These are phyloP conservation scores for Sclerotinia glacialis DNA, from an alignment of 2,329 filamentous ascomycete genomes.

Conservation along the genomic window DNA sequence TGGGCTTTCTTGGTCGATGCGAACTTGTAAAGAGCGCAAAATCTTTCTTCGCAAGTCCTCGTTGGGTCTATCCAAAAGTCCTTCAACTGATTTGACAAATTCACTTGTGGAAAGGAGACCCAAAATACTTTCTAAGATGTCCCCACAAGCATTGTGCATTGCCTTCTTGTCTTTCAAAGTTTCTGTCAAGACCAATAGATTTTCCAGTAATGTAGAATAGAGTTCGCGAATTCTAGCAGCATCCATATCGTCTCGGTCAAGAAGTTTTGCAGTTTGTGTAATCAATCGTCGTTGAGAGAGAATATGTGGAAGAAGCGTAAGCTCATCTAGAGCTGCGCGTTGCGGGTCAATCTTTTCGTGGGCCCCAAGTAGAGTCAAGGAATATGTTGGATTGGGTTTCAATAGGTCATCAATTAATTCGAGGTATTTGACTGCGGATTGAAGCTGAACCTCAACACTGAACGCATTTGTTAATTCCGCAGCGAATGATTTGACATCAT, in stretches of 20 bases:
- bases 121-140: constrained; percentile 75
- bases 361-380: constrained; percentile 67
- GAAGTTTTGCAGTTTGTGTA: constrained; percentile 53
- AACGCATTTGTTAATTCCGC: constrained; percentile 72
- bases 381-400: constrained; percentile 69
- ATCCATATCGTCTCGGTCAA: constrained; percentile 63
- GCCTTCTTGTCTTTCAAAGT: constrained; percentile 55
- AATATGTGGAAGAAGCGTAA: constrained; percentile 56
- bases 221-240: constrained; percentile 63
- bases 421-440: constrained; percentile 74
- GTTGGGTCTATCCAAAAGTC: constrained; percentile 72
- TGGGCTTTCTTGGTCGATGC: constrained; percentile 70
- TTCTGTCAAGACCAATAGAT: constrained; percentile 64
- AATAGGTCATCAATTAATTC: constrained; percentile 73
- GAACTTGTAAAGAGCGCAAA: constrained; percentile 73
- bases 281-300: constrained; percentile 57
- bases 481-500: constrained; percentile 71
- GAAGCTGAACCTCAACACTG: constrained; percentile 70
- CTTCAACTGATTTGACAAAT: constrained; percentile 84
- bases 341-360: constrained; percentile 50
- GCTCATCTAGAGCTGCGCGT: constrained; percentile 52
- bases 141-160: constrained; percentile 59
- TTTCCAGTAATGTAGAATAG: constrained; percentile 67
- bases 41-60: constrained; percentile 76
- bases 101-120: constrained; percentile 81